Conservation (phyloP, 176 grass and related monocot species). For the Aegilops speltoides region DNA sequence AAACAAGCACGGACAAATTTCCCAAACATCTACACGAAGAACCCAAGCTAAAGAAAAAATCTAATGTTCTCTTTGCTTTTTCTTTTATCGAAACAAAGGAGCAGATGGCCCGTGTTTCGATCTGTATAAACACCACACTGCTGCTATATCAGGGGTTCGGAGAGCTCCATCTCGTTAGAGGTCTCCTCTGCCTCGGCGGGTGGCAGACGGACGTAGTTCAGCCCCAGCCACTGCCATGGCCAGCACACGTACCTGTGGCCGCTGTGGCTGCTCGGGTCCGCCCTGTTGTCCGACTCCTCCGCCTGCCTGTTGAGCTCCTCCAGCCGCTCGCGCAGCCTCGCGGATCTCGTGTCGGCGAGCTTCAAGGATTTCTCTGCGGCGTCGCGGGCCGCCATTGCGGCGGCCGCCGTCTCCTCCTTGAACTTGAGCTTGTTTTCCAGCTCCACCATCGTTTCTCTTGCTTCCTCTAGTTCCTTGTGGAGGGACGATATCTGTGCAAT, state of each 20-base stretch:
- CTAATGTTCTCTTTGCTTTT: not conserved
- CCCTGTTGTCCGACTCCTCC: slow-evolving; percentile 62
- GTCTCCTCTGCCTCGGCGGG: slow-evolving; percentile 38
- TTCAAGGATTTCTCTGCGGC: slow-evolving; percentile 89
- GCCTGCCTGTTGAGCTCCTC: slow-evolving; percentile 84
- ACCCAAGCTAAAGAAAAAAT: not conserved
- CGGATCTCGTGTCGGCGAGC: slow-evolving; percentile 63
- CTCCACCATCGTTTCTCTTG: slow-evolving; percentile 66
- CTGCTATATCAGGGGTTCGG: slow-evolving; percentile 76
- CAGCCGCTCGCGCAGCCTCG: slow-evolving; percentile 72
- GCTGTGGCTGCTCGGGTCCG: slow-evolving; percentile 20
- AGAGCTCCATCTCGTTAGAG: slow-evolving; percentile 90
- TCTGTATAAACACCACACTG: slow-evolving; percentile 27
- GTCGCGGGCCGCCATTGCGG: slow-evolving; percentile 79
- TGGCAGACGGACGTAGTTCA: slow-evolving; percentile 65
- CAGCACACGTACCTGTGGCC: slow-evolving; percentile 84
- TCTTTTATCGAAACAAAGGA: not conserved
- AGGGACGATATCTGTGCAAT: slow-evolving; percentile 63
- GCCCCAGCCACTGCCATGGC: slow-evolving; percentile 96
- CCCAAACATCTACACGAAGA: slow-evolving; percentile 35
- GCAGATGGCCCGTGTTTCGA: not conserved
- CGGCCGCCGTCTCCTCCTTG: slow-evolving; percentile 84
- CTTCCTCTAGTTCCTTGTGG: slow-evolving; percentile 79
- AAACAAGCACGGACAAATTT: slow-evolving; percentile 22
- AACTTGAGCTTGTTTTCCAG: slow-evolving; percentile 95